Base-by-base conservation (phyloP, 257 asterid genomes). In the Jacaranda copaia region DNA sequence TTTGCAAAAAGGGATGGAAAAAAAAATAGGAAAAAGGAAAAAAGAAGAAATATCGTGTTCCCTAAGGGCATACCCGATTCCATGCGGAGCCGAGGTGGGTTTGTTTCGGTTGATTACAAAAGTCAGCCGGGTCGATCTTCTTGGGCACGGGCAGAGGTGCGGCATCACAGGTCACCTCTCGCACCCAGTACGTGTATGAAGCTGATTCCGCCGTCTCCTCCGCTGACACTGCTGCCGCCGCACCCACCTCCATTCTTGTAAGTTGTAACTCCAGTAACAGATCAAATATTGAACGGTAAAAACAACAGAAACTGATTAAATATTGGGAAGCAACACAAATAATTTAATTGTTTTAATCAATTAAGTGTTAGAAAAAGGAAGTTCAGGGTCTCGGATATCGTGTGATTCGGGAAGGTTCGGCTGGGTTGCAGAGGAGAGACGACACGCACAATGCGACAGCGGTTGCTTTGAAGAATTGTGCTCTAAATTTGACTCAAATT, bases 61-160 rank as follows among this genome's bases (percentile, higher is more conserved):
- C 73, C 6, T 36, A 65, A 74, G 32, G 49, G 53, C 78, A 74
- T 85, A 89, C 93, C 87, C 87, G 77, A 77, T 89, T 89, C 93
- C 91, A 89, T 6, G 90, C 90, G 36, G 93, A 89, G 62, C 93
- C 93, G 0, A 89, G 91, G 58, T 89, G 91, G 39, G 87, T 83
- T 74, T 80, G 88, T 57, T 62, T 76, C 49, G 83, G 61, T 42
- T 85, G 85, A 51, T 76, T 66, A 72, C 63, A 61, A n/a, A 75
- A 69, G 46, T 85, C 90, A 59, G 72, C 79, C 58, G 88, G 87
- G 40, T 86, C 90, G 79, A 87, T 85, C 86, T 85, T 89, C 81
- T 78, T 87, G 8, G 91, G 93, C 38, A 76, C 68, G 7, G 91
- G 91, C 5, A 85, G 68, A n/a, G 91, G 93, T 55, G 93, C 90